Conservation (phyloP, 2,329 filamentous ascomycete genomes). For the Exophiala sp. region DNA sequence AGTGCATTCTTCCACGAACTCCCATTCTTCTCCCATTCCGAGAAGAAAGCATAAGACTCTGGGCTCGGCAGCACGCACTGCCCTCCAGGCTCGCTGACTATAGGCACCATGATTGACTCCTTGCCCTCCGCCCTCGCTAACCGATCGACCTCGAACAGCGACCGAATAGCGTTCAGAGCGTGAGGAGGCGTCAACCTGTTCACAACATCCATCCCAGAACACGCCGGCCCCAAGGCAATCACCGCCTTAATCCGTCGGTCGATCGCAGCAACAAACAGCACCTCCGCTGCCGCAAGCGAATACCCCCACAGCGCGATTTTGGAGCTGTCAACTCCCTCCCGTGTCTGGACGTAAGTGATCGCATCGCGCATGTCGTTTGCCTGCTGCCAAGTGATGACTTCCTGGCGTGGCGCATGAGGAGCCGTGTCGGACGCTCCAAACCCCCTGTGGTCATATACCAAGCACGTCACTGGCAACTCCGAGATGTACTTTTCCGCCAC, state of each 20-base stretch:
- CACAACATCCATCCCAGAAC: conserved; percentile 34
- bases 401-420: conserved; percentile 34
- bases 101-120: conserved; percentile 30
- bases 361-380: conserved; percentile 38
- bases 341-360: conserved; percentile 32
- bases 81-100: conserved; percentile 30
- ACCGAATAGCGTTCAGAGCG: conserved; percentile 26
- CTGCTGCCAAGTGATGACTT: conserved; percentile 33
- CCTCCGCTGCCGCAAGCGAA: conserved; percentile 38
- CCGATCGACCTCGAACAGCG: conserved; percentile 27
- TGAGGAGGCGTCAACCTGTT: conserved; percentile 33
- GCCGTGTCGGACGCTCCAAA: conserved; percentile 32
- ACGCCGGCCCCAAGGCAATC: conserved; percentile 34
- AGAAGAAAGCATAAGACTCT: conserved; percentile 36
- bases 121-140: conserved; percentile 33
- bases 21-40: conserved; percentile 33
- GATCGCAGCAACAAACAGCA: conserved; percentile 37
- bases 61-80: conserved; percentile 33
- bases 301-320: conserved; percentile 38
- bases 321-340: conserved; percentile 30
- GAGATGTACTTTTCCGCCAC: conserved; percentile 17
- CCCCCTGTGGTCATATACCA: conserved; percentile 35
- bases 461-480: conserved; percentile 17
- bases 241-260: conserved; percentile 41
- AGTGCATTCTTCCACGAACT: conserved; percentile 39